Conservation (phyloP, 1,284 basidiomycete species). For the Melampsora americana region DNA sequence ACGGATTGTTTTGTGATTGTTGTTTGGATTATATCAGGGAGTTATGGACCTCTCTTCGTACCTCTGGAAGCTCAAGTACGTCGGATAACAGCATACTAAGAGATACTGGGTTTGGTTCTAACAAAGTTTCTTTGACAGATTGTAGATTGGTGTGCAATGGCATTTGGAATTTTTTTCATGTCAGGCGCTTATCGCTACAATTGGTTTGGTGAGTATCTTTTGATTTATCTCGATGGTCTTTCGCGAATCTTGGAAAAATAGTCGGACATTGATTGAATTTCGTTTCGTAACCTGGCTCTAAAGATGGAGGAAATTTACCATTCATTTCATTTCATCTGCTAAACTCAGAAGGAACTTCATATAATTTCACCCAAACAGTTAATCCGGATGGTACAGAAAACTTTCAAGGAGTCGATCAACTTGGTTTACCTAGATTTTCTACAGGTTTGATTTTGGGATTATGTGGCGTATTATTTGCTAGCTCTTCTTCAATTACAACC, state of each 20-base stretch:
- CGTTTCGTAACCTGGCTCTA: not conserved
- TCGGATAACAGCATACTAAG: not conserved
- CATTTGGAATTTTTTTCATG: slow-evolving; percentile 33
- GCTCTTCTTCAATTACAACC: slow-evolving; percentile 26
- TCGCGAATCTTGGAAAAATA: no score
- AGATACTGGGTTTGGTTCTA: no score
- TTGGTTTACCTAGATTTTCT: slow-evolving; percentile 39
- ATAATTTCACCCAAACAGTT: slow-evolving; percentile 22
- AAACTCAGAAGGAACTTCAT: slow-evolving; percentile 26
- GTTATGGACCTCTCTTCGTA: slow-evolving; percentile 34
- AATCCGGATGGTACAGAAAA: slow-evolving; percentile 37
- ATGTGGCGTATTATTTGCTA: slow-evolving; percentile 21
- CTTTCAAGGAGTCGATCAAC: slow-evolving; percentile 1
- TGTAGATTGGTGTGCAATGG: slow-evolving; percentile 2
- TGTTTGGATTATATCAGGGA: not conserved
- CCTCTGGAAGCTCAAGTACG: slow-evolving; percentile 38
- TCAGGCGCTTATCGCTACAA: slow-evolving; percentile 34
- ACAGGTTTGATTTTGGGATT: slow-evolving; percentile 30
- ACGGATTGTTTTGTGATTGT: no score
- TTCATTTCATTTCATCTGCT: slow-evolving; percentile 42
- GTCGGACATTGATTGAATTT: no score
- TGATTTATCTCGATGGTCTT: no score
- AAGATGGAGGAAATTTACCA: slow-evolving; percentile 38
- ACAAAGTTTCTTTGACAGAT: not conserved
- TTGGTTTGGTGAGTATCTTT: slow-evolving; percentile 32